These are phyloP conservation scores for Fulvia fulva DNA, from an alignment of 2,329 filamentous ascomycete species.

Conservation along the genomic window DNA sequence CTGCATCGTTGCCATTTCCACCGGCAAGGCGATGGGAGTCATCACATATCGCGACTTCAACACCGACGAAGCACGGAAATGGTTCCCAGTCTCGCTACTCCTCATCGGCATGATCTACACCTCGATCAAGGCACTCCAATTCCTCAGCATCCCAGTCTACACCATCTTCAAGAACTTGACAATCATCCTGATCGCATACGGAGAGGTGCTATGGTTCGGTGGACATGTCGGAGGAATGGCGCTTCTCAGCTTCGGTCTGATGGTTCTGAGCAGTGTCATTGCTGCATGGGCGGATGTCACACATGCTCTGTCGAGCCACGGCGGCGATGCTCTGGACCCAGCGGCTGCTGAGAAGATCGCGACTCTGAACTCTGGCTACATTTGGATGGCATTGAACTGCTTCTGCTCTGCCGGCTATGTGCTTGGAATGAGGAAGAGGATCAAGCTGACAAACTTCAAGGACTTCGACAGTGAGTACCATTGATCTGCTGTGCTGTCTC, in stretches of 20 bases:
- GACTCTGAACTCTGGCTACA: slow-evolving; percentile 88
- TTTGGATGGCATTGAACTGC: slow-evolving; percentile 98
- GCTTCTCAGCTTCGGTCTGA: slow-evolving; percentile 89
- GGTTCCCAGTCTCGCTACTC: slow-evolving; percentile 94
- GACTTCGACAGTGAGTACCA: slow-evolving; percentile 88
- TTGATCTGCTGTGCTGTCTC: neutral
- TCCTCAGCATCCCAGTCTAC: slow-evolving; percentile 94
- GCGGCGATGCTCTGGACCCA: slow-evolving; percentile 39
- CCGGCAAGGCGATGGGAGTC: slow-evolving; percentile 73
- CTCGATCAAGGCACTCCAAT: slow-evolving; percentile 90
- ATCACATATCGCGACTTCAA: slow-evolving; percentile 86
- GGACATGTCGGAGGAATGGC: slow-evolving; percentile 83
- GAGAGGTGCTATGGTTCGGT: slow-evolving; percentile 97
- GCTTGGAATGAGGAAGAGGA: slow-evolving; percentile 92
- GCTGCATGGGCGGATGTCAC: slow-evolving; percentile 97
- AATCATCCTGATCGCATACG: slow-evolving; percentile 97
- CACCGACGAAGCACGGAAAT: slow-evolving; percentile 83
- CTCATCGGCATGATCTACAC: slow-evolving; percentile 99
- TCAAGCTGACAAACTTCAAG: slow-evolving; percentile 99
- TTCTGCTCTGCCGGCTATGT: slow-evolving; percentile 89
- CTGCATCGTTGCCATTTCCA: slow-evolving; percentile 78
- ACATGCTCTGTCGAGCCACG: slow-evolving; percentile 64
- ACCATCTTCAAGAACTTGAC: slow-evolving; percentile 99
- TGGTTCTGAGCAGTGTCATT: slow-evolving; percentile 91
- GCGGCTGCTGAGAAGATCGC: slow-evolving; percentile 70